Conservation (phyloP, 2,329 filamentous ascomycete species). For the Penicillium italicum region DNA sequence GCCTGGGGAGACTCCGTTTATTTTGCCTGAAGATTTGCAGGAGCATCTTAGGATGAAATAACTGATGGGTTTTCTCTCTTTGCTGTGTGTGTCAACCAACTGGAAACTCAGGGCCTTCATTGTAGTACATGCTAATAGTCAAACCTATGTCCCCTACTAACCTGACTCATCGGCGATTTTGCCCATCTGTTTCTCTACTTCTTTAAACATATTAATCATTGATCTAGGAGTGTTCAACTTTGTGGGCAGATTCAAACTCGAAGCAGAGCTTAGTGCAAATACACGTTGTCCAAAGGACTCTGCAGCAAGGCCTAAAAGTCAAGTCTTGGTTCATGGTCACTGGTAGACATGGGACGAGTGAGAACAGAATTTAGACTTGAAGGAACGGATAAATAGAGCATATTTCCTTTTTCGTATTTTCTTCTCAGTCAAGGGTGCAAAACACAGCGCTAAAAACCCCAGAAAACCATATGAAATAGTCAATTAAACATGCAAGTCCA, state of each 20-base stretch:
- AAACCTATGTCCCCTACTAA: no score
- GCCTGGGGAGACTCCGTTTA: slow-evolving; percentile 13
- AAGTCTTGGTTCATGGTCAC: neutral
- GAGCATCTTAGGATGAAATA: slow-evolving; percentile 10
- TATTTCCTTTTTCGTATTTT: neutral
- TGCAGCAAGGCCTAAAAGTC: neutral
- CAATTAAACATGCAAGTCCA: neutral
- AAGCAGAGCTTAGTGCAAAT: no score
- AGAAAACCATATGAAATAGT: neutral
- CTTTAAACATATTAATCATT: no score
- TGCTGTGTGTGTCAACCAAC: accelerated
- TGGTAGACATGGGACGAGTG: neutral
- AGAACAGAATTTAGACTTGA: neutral
- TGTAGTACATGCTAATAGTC: no score
- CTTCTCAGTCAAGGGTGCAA: neutral
- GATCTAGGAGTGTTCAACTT: no score
- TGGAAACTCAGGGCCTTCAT: neutral
- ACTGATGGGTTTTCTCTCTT: neutral
- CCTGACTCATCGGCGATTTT: no score
- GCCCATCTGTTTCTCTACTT: no score
- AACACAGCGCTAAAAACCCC: neutral
- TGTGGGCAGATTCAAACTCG: no score
- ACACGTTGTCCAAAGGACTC: neutral
- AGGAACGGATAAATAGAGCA: neutral
- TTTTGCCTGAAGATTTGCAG: slow-evolving; percentile 12